Percentiles rank a stretch among this genome's conserved stretches.
phyloP scores from a whole-genome alignment of 1,139 yeast genomes.

The Yamadazyma jaroonii region DNA sequence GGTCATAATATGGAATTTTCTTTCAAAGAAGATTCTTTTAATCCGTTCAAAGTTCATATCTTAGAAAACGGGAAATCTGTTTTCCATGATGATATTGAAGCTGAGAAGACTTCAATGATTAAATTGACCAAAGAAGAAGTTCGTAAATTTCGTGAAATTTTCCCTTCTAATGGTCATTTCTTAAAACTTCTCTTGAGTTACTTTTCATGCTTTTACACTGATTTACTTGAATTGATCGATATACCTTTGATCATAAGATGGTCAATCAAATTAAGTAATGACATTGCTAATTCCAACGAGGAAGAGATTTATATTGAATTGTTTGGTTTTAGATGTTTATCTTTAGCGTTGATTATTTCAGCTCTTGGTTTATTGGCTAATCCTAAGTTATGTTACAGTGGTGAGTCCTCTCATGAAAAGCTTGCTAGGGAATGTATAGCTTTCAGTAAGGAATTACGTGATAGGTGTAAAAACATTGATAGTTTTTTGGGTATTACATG shows the following conservation, averaged over 20 bases:
- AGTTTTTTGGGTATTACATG: conserved; percentile 25
- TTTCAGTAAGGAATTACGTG: conserved; percentile 21
- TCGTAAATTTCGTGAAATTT: conserved; percentile 16
- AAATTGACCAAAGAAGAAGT: conserved; percentile 17
- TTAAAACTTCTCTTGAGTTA: conserved; percentile 15
- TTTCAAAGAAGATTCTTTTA: background rate
- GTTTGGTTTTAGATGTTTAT: conserved; percentile 15
- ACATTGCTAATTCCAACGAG: conserved; percentile 6
- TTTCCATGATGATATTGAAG: conserved; percentile 10
- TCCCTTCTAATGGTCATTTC: conserved; percentile 14
- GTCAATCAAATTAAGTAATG: conserved; percentile 5
- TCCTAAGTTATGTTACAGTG: conserved; percentile 9
- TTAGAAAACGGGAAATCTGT: conserved; percentile 5
- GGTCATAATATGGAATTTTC: background rate
- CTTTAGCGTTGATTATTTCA: conserved; percentile 19
- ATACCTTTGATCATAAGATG: conserved; percentile 10
- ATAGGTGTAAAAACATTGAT: conserved; percentile 18
- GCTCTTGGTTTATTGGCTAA: conserved; percentile 24
- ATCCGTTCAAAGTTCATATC: background rate
- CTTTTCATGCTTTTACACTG: conserved; percentile 15
- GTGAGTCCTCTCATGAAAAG: conserved; percentile 12
- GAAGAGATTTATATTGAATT: conserved; percentile 5
- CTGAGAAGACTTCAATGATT: conserved; percentile 11
- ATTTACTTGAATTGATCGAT: conserved; percentile 17
- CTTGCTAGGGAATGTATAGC: conserved; percentile 24